Evolutionary conservation across 805 yeast species (phyloP).

Genomic region (Kuraishia floccosa): DNA sequence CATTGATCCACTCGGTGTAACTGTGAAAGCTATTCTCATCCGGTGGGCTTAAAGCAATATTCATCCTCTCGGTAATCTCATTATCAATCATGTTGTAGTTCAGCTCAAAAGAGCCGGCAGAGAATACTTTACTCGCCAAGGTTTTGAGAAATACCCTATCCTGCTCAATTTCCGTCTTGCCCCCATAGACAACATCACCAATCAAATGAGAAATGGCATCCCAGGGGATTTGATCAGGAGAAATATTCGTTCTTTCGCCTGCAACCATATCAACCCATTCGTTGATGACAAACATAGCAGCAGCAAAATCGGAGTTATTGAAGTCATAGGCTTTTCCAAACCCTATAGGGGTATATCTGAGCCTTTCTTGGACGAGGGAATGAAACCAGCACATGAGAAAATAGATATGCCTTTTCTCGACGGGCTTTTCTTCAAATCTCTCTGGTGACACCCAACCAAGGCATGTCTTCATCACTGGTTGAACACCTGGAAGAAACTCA

Average conservation of each 20-base stretch:
- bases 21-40: slow-evolving; percentile 22
- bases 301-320: slow-evolving; percentile 57
- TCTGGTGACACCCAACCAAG: slow-evolving; percentile 12
- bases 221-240: slow-evolving; percentile 46
- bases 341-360: slow-evolving; percentile 52
- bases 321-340: slow-evolving; percentile 55
- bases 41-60: slow-evolving; percentile 26
- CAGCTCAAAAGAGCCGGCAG: slow-evolving; percentile 22
- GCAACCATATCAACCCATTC: slow-evolving; percentile 15
- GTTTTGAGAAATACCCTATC: slow-evolving; percentile 27
- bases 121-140: slow-evolving; percentile 28
- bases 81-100: slow-evolving; percentile 29
- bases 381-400: slow-evolving; percentile 65
- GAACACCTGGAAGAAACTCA: slow-evolving; percentile 56
- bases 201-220: slow-evolving; percentile 33
- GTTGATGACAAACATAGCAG: slow-evolving; percentile 33
- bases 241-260: slow-evolving; percentile 20
- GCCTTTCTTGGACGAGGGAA: slow-evolving; percentile 45
- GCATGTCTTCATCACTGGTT: slow-evolving; percentile 28
- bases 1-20: slow-evolving; percentile 35
- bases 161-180: slow-evolving; percentile 33
- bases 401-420: slow-evolving; percentile 33
- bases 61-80: slow-evolving; percentile 12
- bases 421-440: slow-evolving; percentile 17
- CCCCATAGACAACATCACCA: slow-evolving; percentile 53